These are phyloP conservation scores for Euphorbia pulcherrima DNA, from an alignment of 345 rosid genomes.

Conservation along the genomic window DNA sequence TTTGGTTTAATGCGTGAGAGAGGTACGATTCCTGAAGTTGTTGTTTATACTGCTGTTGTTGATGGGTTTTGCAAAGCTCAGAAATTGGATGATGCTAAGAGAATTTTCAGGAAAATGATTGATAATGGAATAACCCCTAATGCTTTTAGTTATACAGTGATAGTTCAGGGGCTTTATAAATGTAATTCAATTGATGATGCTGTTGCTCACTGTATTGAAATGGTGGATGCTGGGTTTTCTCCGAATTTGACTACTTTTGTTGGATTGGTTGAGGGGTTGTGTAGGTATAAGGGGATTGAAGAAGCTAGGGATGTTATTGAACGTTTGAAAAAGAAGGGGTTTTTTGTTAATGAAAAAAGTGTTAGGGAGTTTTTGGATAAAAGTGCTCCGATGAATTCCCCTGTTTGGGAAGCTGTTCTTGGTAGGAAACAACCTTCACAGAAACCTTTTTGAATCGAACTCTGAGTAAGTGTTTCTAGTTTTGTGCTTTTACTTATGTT, in stretches of 20 bases:
- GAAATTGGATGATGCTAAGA: conserved; percentile 68
- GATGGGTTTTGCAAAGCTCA: conserved; percentile 85
- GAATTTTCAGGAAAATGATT: conserved; percentile 84
- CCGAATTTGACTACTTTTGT: conserved; percentile 76
- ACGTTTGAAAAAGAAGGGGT: conserved; percentile 56
- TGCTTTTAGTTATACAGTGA: conserved; percentile 56
- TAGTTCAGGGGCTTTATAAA: conserved; percentile 64
- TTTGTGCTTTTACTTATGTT: not conserved
- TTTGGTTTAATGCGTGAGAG: conserved; percentile 75
- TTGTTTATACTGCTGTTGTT: conserved; percentile 85
- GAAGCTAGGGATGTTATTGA: conserved; percentile 45
- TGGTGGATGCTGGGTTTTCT: conserved; percentile 87
- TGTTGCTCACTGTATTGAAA: conserved; percentile 48
- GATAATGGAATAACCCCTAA: conserved; percentile 59
- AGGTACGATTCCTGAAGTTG: conserved; percentile 86
- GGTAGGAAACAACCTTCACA: conserved; percentile 49
- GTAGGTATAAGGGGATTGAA: conserved; percentile 59
- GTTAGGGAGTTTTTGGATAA: conserved; percentile 73
- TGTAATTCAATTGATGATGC: conserved; percentile 61
- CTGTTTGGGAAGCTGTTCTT: conserved; percentile 68
- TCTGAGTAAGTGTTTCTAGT: conserved; percentile 4
- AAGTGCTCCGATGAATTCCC: conserved; percentile 54
- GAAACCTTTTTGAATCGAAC: conserved; percentile 27
- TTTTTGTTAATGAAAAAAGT: conserved; percentile 56
- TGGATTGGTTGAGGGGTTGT: conserved; percentile 70